A percentile compares a stretch with the other conserved stretches of the same genome.
Evolutionary conservation across 2,329 filamentous ascomycete genomes (phyloP).

Genomic region (Apiospora kogelbergensis): DNA sequence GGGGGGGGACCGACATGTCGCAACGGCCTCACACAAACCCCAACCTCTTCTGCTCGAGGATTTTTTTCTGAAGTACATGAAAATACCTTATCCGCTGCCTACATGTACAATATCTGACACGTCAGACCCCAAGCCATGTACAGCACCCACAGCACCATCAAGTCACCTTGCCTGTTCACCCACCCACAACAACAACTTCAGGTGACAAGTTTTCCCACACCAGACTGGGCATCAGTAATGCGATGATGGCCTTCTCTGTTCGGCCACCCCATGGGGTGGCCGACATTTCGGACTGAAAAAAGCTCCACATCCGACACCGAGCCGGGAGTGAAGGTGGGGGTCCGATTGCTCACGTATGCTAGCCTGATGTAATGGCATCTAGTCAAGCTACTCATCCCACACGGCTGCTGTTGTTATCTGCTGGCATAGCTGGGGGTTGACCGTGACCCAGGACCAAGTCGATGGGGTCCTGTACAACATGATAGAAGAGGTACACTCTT

Average conservation of each 20-base stretch:
- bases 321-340: not conserved
- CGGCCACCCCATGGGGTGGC: not conserved
- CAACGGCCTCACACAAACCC: not conserved
- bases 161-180: not conserved
- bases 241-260: not conserved
- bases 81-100: not conserved
- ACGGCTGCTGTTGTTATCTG: not conserved
- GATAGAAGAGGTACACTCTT: not conserved
- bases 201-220: not conserved
- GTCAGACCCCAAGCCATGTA: constrained; percentile 4
- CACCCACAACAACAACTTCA: not conserved
- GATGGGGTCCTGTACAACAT: not conserved
- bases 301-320: not conserved
- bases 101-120: not conserved
- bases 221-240: not conserved
- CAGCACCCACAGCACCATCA: not conserved
- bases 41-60: not conserved
- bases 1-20: not conserved
- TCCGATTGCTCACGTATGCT: too few relatives aligned
- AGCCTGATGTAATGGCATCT: not conserved
- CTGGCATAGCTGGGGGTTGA: not conserved
- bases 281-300: not conserved
- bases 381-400: not conserved
- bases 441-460: not conserved
- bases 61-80: not conserved